Evolutionary conservation across 192 early-diverging fungal species (phyloP).

Genomic region (Podila epicladia): DNA sequence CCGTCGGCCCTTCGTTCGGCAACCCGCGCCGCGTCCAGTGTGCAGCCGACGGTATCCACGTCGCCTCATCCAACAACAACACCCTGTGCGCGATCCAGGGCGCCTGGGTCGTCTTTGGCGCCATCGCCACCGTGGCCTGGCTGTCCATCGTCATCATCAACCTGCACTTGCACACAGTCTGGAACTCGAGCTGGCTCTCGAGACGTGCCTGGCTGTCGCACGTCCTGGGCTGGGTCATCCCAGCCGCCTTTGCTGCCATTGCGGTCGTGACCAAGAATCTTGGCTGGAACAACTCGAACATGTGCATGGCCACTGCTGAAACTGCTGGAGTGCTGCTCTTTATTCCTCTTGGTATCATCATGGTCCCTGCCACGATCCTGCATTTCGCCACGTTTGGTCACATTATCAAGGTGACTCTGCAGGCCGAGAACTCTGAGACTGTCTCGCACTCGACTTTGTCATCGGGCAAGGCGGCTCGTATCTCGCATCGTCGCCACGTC

Average conservation of each 20-base stretch:
- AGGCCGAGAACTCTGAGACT: slow-evolving; percentile 43
- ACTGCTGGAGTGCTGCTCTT: slow-evolving; percentile 50
- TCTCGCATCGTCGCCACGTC: slow-evolving; percentile 56
- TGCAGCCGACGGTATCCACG: slow-evolving; percentile 32
- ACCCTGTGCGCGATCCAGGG: slow-evolving; percentile 55
- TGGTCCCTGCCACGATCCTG: slow-evolving; percentile 52
- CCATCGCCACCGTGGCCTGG: slow-evolving; percentile 55
- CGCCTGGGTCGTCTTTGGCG: slow-evolving; percentile 57
- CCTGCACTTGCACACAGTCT: slow-evolving; percentile 62
- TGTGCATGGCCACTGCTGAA: slow-evolving; percentile 42
- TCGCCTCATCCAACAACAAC: slow-evolving; percentile 55
- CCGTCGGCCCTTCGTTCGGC: slow-evolving; percentile 54
- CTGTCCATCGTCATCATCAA: slow-evolving; percentile 54
- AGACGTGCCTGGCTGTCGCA: slow-evolving; percentile 52
- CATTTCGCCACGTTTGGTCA: slow-evolving; percentile 61
- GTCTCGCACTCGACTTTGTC: slow-evolving; percentile 44
- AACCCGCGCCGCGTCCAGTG: slow-evolving; percentile 58
- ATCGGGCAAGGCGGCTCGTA: slow-evolving; percentile 33
- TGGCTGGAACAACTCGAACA: slow-evolving; percentile 58
- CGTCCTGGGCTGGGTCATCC: slow-evolving; percentile 57
- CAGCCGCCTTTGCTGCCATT: slow-evolving; percentile 51
- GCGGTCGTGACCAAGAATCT: slow-evolving; percentile 51
- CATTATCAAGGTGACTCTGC: slow-evolving; percentile 54
- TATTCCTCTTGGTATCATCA: slow-evolving; percentile 56
- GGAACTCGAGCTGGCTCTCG: slow-evolving; percentile 59